phyloP scores from a whole-genome alignment of 2,329 filamentous ascomycete species.

The Zelopaecilomyces penicillatus region DNA sequence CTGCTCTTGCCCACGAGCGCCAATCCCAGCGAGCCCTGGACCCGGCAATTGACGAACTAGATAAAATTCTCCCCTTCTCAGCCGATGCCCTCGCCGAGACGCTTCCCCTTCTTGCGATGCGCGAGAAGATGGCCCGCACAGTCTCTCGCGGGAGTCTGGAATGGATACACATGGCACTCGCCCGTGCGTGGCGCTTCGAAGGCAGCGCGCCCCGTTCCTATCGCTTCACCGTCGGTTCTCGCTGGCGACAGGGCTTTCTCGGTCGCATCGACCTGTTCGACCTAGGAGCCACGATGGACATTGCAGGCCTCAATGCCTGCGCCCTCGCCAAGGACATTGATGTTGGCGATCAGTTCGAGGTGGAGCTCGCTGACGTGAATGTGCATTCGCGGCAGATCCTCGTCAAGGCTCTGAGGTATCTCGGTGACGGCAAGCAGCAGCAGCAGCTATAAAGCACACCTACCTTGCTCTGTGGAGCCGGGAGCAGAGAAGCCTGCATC shows the following conservation, averaged over 20 bases:
- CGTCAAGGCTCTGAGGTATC: constrained; percentile 35
- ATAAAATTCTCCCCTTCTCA: constrained; percentile 39
- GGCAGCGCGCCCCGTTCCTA: constrained; percentile 39
- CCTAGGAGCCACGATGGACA: constrained; percentile 32
- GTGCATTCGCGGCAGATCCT: constrained; percentile 36
- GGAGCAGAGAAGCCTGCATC: too few species aligned
- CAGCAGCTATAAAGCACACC: too few species aligned
- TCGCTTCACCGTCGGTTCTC: constrained; percentile 35
- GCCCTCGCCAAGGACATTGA: constrained; percentile 34
- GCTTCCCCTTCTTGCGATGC: constrained; percentile 42
- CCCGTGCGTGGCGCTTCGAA: constrained; percentile 52
- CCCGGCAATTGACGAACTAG: constrained; percentile 18
- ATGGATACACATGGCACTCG: constrained; percentile 52
- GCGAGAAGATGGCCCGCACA: constrained; percentile 41
- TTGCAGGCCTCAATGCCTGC: constrained; percentile 29
- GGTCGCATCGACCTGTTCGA: constrained; percentile 46
- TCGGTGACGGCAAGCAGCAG: constrained; percentile 6
- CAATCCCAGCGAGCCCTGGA: constrained; percentile 19
- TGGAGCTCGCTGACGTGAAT: constrained; percentile 46
- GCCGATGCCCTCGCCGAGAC: constrained; percentile 31
- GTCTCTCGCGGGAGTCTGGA: constrained; percentile 37
- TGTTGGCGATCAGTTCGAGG: constrained; percentile 46
- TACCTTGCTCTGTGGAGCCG: too few species aligned
- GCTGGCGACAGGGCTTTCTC: constrained; percentile 24
- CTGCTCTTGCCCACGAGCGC: constrained; percentile 42